Evolutionary conservation across 495 filamentous ascomycete genomes (phyloP).

Genomic region (Emericellopsis terricola): DNA sequence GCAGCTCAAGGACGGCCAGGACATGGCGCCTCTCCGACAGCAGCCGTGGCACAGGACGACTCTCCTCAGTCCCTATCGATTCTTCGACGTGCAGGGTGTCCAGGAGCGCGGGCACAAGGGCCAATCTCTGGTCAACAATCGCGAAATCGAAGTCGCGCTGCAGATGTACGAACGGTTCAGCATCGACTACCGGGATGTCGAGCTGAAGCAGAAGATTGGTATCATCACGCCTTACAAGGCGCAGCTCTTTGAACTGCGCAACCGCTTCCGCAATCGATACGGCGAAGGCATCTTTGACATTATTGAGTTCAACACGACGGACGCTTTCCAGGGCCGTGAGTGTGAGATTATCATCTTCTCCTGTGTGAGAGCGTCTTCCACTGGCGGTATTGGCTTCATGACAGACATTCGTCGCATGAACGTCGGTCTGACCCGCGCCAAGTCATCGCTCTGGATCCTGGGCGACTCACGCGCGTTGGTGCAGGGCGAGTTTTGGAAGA

Average conservation of each 20-base stretch:
- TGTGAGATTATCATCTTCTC: conserved; percentile 98
- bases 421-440: conserved; percentile 89
- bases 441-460: conserved; percentile 86
- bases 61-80: conserved; percentile 82
- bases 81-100: conserved; percentile 87
- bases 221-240: conserved; percentile 96
- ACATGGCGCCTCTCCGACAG: conserved; percentile 57
- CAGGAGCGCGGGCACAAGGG: conserved; percentile 60
- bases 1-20: conserved; percentile 60
- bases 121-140: conserved; percentile 78
- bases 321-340: conserved; percentile 93
- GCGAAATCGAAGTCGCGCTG: conserved; percentile 72
- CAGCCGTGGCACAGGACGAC: conserved; percentile 72
- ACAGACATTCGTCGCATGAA: conserved; percentile 98
- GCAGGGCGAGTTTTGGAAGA: conserved; percentile 79
- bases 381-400: conserved; percentile 92
- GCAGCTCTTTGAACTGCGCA: conserved; percentile 65
- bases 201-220: conserved; percentile 72
- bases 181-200: conserved; percentile 45
- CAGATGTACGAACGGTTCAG: conserved; percentile 62
- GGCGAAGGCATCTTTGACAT: conserved; percentile 56
- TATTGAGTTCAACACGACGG: conserved; percentile 95
- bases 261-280: conserved; percentile 48
- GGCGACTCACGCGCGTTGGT: conserved; percentile 73
- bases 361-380: conserved; percentile 76